phyloP scores from a whole-genome alignment of 805 yeast genomes.

The Candida suzukii region DNA sequence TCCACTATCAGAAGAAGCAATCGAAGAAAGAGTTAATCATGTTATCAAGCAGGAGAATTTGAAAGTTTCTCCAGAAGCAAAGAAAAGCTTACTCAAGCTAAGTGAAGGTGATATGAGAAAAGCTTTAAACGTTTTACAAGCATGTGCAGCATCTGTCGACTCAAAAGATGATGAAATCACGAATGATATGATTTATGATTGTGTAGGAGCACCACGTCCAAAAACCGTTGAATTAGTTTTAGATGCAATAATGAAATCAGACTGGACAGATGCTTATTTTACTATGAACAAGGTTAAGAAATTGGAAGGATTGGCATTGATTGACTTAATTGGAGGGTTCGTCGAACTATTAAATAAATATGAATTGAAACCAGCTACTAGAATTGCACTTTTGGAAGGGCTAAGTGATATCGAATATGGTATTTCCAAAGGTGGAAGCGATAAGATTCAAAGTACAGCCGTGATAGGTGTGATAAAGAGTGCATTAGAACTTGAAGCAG shows the following conservation, averaged over 20 bases:
- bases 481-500: constrained; percentile 44
- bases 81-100: constrained; percentile 56
- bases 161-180: constrained; percentile 45
- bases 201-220: constrained; percentile 95
- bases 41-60: constrained; percentile 69
- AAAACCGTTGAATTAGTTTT: constrained; percentile 69
- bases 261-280: constrained; percentile 72
- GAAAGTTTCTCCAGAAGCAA: constrained; percentile 50
- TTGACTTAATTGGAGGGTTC: constrained; percentile 76
- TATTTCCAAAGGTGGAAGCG: constrained; percentile 87
- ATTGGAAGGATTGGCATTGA: constrained; percentile 79
- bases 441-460: constrained; percentile 83
- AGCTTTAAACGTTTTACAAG: constrained; percentile 88
- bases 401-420: constrained; percentile 88
- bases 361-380: constrained; percentile 55
- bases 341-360: constrained; percentile 62
- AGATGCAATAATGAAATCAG: constrained; percentile 74
- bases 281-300: constrained; percentile 62
- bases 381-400: constrained; percentile 60
- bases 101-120: constrained; percentile 91
- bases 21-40: constrained; percentile 55
- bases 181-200: constrained; percentile 77
- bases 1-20: constrained; percentile 66
- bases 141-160: constrained; percentile 76
- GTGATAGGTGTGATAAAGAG: constrained; percentile 78